phyloP scores from a whole-genome alignment of 2,329 filamentous ascomycete species.

The Sporothrix humicola region DNA sequence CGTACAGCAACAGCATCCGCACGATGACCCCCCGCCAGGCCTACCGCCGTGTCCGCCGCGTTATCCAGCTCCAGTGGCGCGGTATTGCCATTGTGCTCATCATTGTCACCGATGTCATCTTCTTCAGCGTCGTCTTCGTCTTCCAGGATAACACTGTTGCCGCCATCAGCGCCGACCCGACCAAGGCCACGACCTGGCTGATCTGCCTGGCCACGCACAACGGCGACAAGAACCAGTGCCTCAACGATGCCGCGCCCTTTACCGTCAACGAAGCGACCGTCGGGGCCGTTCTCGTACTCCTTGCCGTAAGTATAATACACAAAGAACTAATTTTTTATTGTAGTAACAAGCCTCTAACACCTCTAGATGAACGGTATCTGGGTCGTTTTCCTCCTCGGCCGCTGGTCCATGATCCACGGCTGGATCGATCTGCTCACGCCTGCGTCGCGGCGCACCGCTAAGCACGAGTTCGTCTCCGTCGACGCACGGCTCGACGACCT shows the following conservation, averaged over 20 bases:
- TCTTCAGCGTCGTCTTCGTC: conserved; percentile 91
- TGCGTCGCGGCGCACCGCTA: conserved; percentile 53
- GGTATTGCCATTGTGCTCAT: conserved; percentile 88
- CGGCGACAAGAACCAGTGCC: conserved; percentile 70
- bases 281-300: conserved; percentile 78
- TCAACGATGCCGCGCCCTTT: conserved; percentile 62
- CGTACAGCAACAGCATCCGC: conserved; percentile 75
- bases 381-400: conserved; percentile 79
- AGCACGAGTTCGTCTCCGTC: conserved; percentile 85
- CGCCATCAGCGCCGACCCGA: conserved; percentile 59
- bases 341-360: background rate
- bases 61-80: conserved; percentile 91
- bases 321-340: background rate
- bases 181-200: conserved; percentile 69
- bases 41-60: conserved; percentile 82
- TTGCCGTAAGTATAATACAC: conserved; percentile 65
- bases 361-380: conserved; percentile 80
- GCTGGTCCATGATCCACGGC: conserved; percentile 81
- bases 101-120: conserved; percentile 88
- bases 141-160: conserved; percentile 78
- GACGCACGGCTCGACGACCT: conserved; percentile 69
- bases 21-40: conserved; percentile 84
- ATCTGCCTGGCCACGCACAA: conserved; percentile 66
- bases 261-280: conserved; percentile 78
- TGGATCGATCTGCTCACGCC: conserved; percentile 72